Conservation (phyloP, 257 asterid genomes). For the Solanum corneliomulleri region DNA sequence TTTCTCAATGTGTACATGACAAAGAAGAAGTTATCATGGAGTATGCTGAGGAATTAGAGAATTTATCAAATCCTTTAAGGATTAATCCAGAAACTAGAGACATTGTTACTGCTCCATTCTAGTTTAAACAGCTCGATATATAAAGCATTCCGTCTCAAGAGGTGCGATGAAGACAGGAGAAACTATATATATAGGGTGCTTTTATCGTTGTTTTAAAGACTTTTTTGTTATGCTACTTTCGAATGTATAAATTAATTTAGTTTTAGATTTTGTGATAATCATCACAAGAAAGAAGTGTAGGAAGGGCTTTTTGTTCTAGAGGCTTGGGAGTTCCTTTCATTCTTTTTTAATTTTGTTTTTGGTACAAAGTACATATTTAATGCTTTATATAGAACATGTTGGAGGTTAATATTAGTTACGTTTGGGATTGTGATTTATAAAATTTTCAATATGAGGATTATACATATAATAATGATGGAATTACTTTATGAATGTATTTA, state of each 20-base stretch:
- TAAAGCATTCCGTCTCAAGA: background rate
- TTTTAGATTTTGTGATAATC: background rate
- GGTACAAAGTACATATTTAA: background rate
- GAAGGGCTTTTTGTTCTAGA: background rate
- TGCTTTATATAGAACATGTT: background rate
- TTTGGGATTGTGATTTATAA: too few species aligned
- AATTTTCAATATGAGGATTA: background rate
- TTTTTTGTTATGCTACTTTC: background rate
- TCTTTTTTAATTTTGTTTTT: background rate
- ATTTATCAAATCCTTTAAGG: background rate
- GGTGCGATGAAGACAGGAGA: background rate
- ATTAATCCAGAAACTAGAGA: conserved; percentile 3
- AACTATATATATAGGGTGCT: accelerated
- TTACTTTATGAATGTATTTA: background rate
- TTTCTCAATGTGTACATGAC: conserved; percentile 9
- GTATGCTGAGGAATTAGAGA: background rate
- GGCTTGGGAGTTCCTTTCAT: background rate
- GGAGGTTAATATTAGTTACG: too few species aligned
- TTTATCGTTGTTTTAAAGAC: background rate
- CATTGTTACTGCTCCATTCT: conserved; percentile 34
- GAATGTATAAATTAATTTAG: background rate
- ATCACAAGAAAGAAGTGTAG: background rate
- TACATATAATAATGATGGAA: background rate
- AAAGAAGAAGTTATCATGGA: background rate
- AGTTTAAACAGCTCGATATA: accelerated